A percentile compares a stretch with the other conserved stretches of the same genome.
Evolutionary conservation across 2,329 filamentous ascomycete species (phyloP).

Genomic region (Pseudocercospora fuligena): DNA sequence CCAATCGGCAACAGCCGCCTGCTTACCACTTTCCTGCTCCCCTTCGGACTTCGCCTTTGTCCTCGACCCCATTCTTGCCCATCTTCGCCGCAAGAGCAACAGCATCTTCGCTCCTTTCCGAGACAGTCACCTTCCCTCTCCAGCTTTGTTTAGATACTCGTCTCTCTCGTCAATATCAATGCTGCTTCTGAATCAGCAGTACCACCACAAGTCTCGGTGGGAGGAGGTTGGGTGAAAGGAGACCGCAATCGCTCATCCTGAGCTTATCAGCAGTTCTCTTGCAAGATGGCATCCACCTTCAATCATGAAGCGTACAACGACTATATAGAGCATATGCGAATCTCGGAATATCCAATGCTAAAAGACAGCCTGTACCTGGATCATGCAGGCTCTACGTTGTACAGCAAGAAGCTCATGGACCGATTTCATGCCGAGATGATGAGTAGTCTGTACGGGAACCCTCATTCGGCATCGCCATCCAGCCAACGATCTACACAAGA

Average conservation of each 20-base stretch:
- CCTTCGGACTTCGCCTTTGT: slow-evolving; percentile 3
- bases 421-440: slow-evolving; percentile 79
- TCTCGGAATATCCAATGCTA: slow-evolving; percentile 53
- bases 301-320: slow-evolving; percentile 39
- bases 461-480: slow-evolving; percentile 83
- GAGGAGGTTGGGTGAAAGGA: slow-evolving; percentile 6
- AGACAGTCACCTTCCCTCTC: background rate
- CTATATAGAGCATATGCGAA: slow-evolving; percentile 54
- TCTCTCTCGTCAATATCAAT: background rate
- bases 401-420: slow-evolving; percentile 74
- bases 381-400: slow-evolving; percentile 84
- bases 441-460: slow-evolving; percentile 82
- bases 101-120: background rate
- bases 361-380: slow-evolving; percentile 70
- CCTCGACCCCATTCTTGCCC: background rate
- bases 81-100: background rate
- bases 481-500: slow-evolving; percentile 72
- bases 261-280: slow-evolving; percentile 4
- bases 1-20: background rate
- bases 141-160: background rate
- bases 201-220: slow-evolving; percentile 5
- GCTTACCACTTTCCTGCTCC: background rate
- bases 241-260: background rate
- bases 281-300: slow-evolving; percentile 19
- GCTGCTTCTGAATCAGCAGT: background rate